A percentile compares a stretch with the other conserved stretches of the same genome.
These are phyloP conservation scores for Calonectria honghensis DNA, from an alignment of 2,329 filamentous ascomycete genomes.

Conservation along the genomic window DNA sequence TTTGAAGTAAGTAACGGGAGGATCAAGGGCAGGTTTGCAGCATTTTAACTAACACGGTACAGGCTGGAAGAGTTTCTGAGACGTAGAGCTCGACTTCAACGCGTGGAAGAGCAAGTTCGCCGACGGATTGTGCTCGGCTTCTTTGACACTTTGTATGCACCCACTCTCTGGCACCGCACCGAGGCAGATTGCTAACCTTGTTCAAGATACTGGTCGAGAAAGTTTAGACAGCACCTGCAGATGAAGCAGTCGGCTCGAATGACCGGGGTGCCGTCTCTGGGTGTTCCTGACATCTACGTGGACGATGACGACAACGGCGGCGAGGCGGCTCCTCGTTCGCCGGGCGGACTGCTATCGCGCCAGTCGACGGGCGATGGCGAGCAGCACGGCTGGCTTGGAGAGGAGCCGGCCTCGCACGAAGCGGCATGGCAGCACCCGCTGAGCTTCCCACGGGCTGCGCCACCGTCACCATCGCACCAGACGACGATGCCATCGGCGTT, in stretches of 20 bases:
- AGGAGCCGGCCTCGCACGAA: constrained; percentile 64
- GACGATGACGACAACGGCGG: constrained; percentile 80
- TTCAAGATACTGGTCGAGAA: constrained; percentile 84
- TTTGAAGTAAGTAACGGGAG: constrained; percentile 76
- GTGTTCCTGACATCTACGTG: constrained; percentile 92
- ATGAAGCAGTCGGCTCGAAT: constrained; percentile 84
- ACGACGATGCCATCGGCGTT: constrained; percentile 71
- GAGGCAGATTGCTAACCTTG: constrained; percentile 32
- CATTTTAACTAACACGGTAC: constrained; percentile 59
- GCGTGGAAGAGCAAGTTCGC: constrained; percentile 95
- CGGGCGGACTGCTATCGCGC: constrained; percentile 46
- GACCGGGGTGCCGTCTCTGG: constrained; percentile 85
- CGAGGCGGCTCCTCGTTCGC: constrained; percentile 49
- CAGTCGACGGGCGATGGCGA: constrained; percentile 56
- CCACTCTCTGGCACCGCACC: background rate
- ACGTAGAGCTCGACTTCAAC: constrained; percentile 90
- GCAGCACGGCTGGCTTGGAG: constrained; percentile 66
- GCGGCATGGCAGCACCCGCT: constrained; percentile 68
- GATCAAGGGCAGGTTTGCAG: background rate
- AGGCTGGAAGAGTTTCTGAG: constrained; percentile 96
- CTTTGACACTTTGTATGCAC: constrained; percentile 88
- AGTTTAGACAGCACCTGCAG: constrained; percentile 85
- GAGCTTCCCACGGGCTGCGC: constrained; percentile 71
- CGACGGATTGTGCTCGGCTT: constrained; percentile 94
- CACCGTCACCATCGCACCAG: constrained; percentile 62